A percentile compares a stretch with the other conserved stretches of the same genome.
Conservation (phyloP, 179 eudicot species). For the Carnegiea gigantea region DNA sequence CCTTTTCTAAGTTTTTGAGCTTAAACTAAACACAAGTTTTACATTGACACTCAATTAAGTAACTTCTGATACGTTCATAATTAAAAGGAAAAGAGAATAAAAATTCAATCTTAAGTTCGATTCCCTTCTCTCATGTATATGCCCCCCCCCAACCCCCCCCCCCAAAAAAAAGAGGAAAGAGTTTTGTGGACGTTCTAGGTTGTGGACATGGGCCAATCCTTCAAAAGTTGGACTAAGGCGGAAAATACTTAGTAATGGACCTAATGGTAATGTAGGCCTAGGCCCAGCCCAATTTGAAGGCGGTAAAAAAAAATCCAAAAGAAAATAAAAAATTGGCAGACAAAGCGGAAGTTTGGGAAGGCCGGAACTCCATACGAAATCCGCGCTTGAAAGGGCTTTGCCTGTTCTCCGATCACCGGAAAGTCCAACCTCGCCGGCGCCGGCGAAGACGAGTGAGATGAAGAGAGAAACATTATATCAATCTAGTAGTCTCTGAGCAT, state of each 20-base stretch:
- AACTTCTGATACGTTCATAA: too few relatives aligned
- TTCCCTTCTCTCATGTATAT: too few relatives aligned
- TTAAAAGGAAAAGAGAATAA: too few relatives aligned
- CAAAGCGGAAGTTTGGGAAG: background rate
- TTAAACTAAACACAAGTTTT: too few relatives aligned
- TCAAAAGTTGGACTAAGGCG: background rate
- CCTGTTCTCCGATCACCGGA: background rate
- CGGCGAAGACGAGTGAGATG: background rate
- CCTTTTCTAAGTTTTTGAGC: too few relatives aligned
- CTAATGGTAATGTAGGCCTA: too few relatives aligned
- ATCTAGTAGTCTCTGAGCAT: background rate
- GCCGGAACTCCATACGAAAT: background rate
- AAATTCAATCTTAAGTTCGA: too few relatives aligned
- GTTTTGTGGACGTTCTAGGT: too few relatives aligned
- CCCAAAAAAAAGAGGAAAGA: too few relatives aligned
- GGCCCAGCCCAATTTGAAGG: background rate
- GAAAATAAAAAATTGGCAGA: background rate
- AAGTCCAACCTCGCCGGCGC: background rate
- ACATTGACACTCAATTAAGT: too few relatives aligned
- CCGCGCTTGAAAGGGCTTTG: background rate
- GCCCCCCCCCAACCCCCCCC: too few relatives aligned
- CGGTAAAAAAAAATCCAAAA: background rate
- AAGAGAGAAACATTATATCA: background rate
- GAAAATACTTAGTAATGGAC: background rate
- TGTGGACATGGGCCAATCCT: background rate